Evolutionary conservation across 805 yeast species (phyloP), one percentile per base, ranked within the genome.

Genomic region (Yueomyces sp.): DNA sequence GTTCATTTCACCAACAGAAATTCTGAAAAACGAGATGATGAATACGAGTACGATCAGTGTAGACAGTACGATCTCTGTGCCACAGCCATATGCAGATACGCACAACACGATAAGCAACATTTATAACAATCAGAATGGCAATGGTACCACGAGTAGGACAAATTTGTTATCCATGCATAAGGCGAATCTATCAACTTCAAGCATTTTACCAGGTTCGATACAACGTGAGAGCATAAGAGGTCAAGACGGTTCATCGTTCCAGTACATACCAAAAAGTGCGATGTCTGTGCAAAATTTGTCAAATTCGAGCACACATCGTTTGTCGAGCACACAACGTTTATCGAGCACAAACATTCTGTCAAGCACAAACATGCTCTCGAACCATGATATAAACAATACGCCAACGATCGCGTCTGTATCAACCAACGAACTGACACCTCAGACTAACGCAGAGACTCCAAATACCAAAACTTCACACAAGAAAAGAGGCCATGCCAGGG

Each of bases 1-100:
- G 71, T 73, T 72, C 46, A 63, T 74, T 26, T 72, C 77, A 28
- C 80, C 80, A 2, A 72, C 75, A 3, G 66, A 66, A 47, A 62
- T 70, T 44, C 49, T 69, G 37, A 57, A 55, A 40, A 44, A 48
- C 39, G 52, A 51, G 28, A 42, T 42, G 5, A 41, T 44, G 28
- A 49, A 49, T 39, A 37, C n/a, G 26, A 11, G 38, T 27, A 45
- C 49, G 36, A 37, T 29, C 39, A 42, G 43, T 32, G 37, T 47
- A 1, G 37, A 40, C 8, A 43, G 44, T 40, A 34, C 44, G 3
- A 49, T 47, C 41, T 31, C 34, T 11, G 11, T 11, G 1, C 11
- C 11, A 11, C 26, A 34, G 5, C 8, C 2, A 34, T n/a, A 11
- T 11, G 1, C 37, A 11, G 37, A n/a, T 5, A 34, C 8, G 1